Percentiles rank a stretch among this genome's conserved stretches.
phyloP scores from a whole-genome alignment of 371 early-diverging fungal species.

The Haplosporangium sp. region DNA sequence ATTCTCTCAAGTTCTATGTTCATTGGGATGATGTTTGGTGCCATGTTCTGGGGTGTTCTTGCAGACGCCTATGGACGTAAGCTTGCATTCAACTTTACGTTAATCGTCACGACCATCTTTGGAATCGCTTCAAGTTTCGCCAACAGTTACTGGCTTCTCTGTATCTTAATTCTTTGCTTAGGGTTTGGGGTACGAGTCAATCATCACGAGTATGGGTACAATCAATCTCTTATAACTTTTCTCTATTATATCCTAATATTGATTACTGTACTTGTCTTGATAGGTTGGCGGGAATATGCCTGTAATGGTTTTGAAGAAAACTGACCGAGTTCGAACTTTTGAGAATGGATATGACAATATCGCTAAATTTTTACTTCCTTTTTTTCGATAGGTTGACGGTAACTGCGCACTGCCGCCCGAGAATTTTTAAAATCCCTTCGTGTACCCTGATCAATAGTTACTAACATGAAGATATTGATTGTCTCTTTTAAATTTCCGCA shows the following conservation, averaged over 20 bases:
- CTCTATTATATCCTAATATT: no score
- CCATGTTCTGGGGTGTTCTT: slow-evolving; percentile 84
- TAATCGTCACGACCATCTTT: slow-evolving; percentile 79
- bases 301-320: slow-evolving; percentile 58
- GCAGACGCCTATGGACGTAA: slow-evolving; percentile 84
- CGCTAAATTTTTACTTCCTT: not conserved
- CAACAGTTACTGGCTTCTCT: slow-evolving; percentile 72
- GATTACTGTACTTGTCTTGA: not conserved
- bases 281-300: slow-evolving; percentile 91
- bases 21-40: slow-evolving; percentile 86
- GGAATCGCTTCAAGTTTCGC: slow-evolving; percentile 78
- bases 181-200: slow-evolving; percentile 72
- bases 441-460: not conserved
- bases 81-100: slow-evolving; percentile 83
- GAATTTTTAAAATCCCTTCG: not conserved
- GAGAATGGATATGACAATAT: no score
- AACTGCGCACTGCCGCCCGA: slow-evolving; percentile 6
- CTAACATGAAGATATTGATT: not conserved
- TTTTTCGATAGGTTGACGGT: slow-evolving; percentile 32
- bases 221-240: no score
- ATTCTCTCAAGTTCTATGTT: slow-evolving; percentile 76
- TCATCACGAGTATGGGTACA: not conserved
- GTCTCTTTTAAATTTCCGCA: not conserved
- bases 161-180: slow-evolving; percentile 72
- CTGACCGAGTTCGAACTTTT: not conserved